Evolutionary conservation across 1,139 yeast genomes (phyloP).

Genomic region (Candida neerlandica): DNA sequence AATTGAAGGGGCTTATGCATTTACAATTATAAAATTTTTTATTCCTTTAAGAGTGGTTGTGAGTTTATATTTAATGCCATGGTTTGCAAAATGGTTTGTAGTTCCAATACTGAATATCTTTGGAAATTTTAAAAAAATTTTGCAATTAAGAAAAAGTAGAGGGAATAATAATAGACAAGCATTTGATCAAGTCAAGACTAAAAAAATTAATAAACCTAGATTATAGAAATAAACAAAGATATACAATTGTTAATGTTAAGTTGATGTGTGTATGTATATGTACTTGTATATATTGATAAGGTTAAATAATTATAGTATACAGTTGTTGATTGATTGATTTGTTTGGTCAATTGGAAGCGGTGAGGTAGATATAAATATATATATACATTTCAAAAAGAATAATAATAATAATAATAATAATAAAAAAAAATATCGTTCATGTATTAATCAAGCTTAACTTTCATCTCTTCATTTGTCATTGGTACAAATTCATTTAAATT

Average conservation of each 20-base stretch:
- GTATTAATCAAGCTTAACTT: slow-evolving; percentile 36
- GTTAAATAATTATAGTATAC: background rate
- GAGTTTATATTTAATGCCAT: slow-evolving; percentile 65
- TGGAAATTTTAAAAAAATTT: slow-evolving; percentile 17
- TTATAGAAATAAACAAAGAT: too few relatives aligned
- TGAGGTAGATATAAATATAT: background rate
- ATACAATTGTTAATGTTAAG: too few relatives aligned
- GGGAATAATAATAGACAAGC: slow-evolving; percentile 1
- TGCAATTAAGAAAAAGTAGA: slow-evolving; percentile 11
- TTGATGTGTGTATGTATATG: background rate
- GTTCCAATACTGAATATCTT: slow-evolving; percentile 52
- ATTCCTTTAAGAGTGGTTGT: slow-evolving; percentile 63
- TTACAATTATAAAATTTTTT: slow-evolving; percentile 69
- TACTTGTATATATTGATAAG: background rate
- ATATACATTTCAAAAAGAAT: background rate
- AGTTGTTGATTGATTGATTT: too few relatives aligned
- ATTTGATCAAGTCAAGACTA: slow-evolving; percentile 13
- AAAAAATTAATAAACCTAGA: slow-evolving; percentile 36
- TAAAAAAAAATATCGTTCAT: slow-evolving; percentile 4
- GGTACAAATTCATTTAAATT: slow-evolving; percentile 38
- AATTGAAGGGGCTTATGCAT: slow-evolving; percentile 87
- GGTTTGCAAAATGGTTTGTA: slow-evolving; percentile 62
- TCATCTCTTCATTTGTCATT: slow-evolving; percentile 35
- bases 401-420: background rate
- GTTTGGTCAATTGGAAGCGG: background rate